A percentile compares a stretch with the other conserved stretches of the same genome.
phyloP scores from a whole-genome alignment of 257 asterid genomes.

The Parsonsia alboflavescens region DNA sequence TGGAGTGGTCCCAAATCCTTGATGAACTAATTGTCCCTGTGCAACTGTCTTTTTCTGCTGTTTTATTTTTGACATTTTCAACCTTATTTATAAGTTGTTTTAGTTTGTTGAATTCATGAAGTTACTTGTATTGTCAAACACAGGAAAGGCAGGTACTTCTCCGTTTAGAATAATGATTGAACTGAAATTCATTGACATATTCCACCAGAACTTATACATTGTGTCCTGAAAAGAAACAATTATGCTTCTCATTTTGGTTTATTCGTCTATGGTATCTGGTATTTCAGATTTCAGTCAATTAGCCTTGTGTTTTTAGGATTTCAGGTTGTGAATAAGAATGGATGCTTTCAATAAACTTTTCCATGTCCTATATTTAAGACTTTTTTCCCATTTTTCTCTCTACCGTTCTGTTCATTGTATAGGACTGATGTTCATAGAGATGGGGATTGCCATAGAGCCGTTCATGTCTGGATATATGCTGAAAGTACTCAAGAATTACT shows the following conservation, averaged over 20 bases:
- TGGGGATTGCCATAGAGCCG: constrained; percentile 93
- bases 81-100: background rate
- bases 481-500: constrained; percentile 84
- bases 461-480: constrained; percentile 87
- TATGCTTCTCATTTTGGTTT: background rate
- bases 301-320: background rate
- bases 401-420: constrained; percentile 14
- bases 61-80: background rate
- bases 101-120: background rate
- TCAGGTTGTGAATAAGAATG: background rate
- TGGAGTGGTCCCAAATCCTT: background rate
- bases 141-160: background rate
- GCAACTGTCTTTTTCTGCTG: background rate
- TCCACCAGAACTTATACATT: background rate
- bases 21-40: background rate
- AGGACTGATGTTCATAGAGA: constrained; percentile 78
- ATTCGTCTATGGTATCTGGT: background rate
- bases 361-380: background rate
- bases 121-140: background rate
- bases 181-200: background rate
- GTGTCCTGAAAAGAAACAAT: background rate
- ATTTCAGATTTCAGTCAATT: background rate
- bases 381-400: background rate
- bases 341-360: background rate
- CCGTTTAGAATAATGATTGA: background rate